Evolutionary conservation across 2,329 filamentous ascomycete species (phyloP).

Genomic region (Neofusicoccum parvum): DNA sequence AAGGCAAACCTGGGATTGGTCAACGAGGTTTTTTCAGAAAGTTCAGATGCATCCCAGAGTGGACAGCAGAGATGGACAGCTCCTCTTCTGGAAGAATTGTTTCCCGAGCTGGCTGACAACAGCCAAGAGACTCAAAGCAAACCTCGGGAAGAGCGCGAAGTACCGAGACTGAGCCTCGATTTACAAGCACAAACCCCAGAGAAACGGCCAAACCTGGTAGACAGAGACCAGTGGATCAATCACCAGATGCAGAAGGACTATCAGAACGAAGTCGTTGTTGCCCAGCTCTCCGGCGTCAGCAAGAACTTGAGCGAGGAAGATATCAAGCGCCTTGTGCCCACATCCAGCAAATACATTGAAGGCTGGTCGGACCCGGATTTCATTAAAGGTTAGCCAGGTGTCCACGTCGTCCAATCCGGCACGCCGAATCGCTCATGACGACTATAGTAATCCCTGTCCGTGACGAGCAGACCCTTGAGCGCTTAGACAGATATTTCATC

Average conservation of each 20-base stretch:
- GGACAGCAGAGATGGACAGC: neutral
- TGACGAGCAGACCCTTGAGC: conserved; percentile 63
- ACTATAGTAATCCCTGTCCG: conserved; percentile 63
- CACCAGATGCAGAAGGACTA: neutral
- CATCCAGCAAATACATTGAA: conserved; percentile 62
- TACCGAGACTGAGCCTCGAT: conserved; percentile 8
- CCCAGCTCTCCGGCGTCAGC: conserved; percentile 45
- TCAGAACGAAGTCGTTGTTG: conserved; percentile 22
- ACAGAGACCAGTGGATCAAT: neutral
- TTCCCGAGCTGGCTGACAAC: conserved; percentile 2
- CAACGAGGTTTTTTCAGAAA: neutral
- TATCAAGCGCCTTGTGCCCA: conserved; percentile 68
- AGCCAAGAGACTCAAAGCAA: neutral
- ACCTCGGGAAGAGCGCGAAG: neutral
- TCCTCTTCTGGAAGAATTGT: neutral
- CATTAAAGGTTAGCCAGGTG: conserved; percentile 50
- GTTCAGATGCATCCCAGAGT: neutral
- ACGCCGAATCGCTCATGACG: neutral
- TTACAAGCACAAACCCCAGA: neutral
- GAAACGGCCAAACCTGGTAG: neutral
- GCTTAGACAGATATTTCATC: conserved; percentile 67
- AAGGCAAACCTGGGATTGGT: neutral
- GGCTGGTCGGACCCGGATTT: conserved; percentile 65
- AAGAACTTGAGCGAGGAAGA: conserved; percentile 66
- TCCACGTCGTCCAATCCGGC: too few relatives aligned